phyloP scores from a whole-genome alignment of 768 basidiomycete genomes.

The Grammothele lineata region DNA sequence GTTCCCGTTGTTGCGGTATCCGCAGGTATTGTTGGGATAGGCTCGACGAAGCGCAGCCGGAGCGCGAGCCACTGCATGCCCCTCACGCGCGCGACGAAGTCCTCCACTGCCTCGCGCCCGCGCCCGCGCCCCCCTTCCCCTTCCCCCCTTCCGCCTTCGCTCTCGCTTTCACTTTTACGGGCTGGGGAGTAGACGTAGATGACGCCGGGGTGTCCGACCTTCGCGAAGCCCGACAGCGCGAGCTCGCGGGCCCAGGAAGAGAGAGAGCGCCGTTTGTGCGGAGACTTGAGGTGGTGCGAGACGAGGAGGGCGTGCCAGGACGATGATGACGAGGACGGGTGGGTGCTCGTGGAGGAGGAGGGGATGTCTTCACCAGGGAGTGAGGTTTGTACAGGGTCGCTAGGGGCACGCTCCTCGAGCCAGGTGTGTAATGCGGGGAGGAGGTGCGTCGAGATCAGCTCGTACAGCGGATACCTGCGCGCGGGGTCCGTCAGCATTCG shows the following conservation, averaged over 20 bases:
- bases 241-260: slow-evolving; percentile 54
- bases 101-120: slow-evolving; percentile 44
- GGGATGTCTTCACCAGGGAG: no score
- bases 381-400: not conserved
- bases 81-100: slow-evolving; percentile 64
- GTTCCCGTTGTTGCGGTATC: not conserved
- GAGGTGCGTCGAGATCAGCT: slow-evolving; percentile 53
- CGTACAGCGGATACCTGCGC: slow-evolving; percentile 55
- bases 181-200: no score
- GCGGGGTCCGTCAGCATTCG: not conserved
- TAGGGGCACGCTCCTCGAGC: not conserved
- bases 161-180: no score
- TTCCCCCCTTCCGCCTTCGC: no score
- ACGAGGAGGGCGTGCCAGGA: slow-evolving; percentile 61
- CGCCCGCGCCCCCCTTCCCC: slow-evolving; percentile 53
- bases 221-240: slow-evolving; percentile 60
- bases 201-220: slow-evolving; percentile 71
- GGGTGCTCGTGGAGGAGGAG: no score
- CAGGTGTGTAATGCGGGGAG: slow-evolving; percentile 47
- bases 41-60: slow-evolving; percentile 56
- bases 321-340: slow-evolving; percentile 1
- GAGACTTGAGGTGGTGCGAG: slow-evolving; percentile 69
- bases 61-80: slow-evolving; percentile 79
- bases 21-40: slow-evolving; percentile 20
- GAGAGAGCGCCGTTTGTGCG: slow-evolving; percentile 55